phyloP scores from a whole-genome alignment of 148 eudicot genomes.

The Arctostaphylos glauca region DNA sequence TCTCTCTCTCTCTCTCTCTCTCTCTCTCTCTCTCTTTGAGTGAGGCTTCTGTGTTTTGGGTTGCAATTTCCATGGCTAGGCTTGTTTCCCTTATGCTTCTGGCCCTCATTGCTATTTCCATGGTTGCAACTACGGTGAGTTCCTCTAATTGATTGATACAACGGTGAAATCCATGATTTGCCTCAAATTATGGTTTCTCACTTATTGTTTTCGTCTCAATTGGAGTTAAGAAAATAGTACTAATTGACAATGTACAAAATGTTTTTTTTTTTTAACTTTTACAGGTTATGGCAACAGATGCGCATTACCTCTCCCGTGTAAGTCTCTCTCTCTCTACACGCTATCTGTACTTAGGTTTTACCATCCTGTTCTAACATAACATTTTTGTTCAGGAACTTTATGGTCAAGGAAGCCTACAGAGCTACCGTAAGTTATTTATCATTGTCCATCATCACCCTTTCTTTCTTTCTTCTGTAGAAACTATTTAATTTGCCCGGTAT shows the following conservation, averaged over 20 bases:
- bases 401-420: slow-evolving; percentile 20
- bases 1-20: slow-evolving; percentile 9
- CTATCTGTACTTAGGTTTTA: neutral
- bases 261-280: neutral
- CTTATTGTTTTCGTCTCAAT: neutral
- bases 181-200: neutral
- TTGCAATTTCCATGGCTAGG: slow-evolving; percentile 20
- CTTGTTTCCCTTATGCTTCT: slow-evolving; percentile 23
- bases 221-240: neutral
- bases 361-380: neutral
- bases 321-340: neutral
- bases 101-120: slow-evolving; percentile 22
- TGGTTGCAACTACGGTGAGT: slow-evolving; percentile 22
- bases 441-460: neutral
- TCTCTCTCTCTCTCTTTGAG: neutral
- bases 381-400: neutral
- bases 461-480: neutral
- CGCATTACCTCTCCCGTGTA: slow-evolving; percentile 8
- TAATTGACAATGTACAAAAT: neutral
- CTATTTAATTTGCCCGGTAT: too few relatives aligned
- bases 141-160: too few relatives aligned
- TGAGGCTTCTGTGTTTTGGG: neutral
- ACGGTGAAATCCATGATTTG: neutral
- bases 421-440: slow-evolving; percentile 14
- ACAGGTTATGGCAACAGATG: slow-evolving; percentile 1